These are phyloP conservation scores for Fraxinus platypoda DNA, from an alignment of 305 asterid genomes.

Conservation along the genomic window DNA sequence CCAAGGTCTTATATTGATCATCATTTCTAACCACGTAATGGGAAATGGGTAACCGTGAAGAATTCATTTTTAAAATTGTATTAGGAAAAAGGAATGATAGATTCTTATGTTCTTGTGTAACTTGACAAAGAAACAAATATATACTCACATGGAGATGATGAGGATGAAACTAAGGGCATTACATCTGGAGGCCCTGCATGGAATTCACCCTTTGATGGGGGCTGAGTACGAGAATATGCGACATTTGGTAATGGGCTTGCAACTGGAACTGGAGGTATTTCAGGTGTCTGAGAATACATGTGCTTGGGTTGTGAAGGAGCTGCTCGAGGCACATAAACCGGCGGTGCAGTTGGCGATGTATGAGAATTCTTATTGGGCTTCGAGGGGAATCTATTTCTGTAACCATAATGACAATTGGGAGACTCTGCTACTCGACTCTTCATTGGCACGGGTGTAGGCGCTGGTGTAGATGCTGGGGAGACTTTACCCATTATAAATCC, in stretches of 20 bases:
- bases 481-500: slow-evolving; percentile 32
- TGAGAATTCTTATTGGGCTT: slow-evolving; percentile 39
- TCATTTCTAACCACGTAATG: neutral
- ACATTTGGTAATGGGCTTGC: slow-evolving; percentile 53
- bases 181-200: slow-evolving; percentile 47
- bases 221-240: slow-evolving; percentile 45
- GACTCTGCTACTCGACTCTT: slow-evolving; percentile 44
- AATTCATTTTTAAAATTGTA: neutral
- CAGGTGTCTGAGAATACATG: slow-evolving; percentile 29
- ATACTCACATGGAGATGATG: slow-evolving; percentile 65
- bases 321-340: slow-evolving; percentile 49
- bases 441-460: slow-evolving; percentile 40
- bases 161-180: slow-evolving; percentile 44
- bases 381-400: slow-evolving; percentile 40
- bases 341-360: slow-evolving; percentile 44
- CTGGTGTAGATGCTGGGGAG: slow-evolving; percentile 41
- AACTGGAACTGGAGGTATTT: slow-evolving; percentile 37
- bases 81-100: neutral
- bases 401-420: slow-evolving; percentile 50
- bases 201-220: slow-evolving; percentile 48
- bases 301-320: slow-evolving; percentile 48
- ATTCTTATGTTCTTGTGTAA: neutral
- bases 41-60: neutral
- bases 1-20: neutral
- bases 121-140: neutral